Evolutionary conservation across 2,329 filamentous ascomycete genomes (phyloP).

Genomic region (Didymella lethalis): DNA sequence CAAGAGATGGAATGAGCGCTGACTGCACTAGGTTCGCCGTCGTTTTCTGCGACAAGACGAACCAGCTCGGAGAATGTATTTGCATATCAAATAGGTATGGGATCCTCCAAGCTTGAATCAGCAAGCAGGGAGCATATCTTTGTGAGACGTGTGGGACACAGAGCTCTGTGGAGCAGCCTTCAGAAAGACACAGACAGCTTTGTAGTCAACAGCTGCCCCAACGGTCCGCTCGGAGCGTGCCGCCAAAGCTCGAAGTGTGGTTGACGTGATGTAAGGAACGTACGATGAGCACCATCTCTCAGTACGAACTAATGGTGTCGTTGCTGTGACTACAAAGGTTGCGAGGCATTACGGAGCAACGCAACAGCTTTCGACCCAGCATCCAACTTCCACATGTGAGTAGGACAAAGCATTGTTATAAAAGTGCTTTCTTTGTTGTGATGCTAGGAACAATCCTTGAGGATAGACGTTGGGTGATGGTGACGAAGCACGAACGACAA

Average conservation of each 20-base stretch:
- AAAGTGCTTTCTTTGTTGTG: neutral
- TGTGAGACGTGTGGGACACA: neutral
- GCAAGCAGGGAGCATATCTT: neutral
- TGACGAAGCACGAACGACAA: neutral
- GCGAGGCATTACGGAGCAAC: neutral
- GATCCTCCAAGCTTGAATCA: neutral
- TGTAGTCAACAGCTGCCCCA: neutral
- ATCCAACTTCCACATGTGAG: neutral
- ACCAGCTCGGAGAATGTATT: constrained; percentile 35
- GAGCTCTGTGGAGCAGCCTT: neutral
- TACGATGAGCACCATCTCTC: neutral
- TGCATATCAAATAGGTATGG: constrained; percentile 21
- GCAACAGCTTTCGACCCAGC: neutral
- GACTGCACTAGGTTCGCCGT: constrained; percentile 34
- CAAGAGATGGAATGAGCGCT: constrained; percentile 37
- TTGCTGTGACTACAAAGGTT: neutral
- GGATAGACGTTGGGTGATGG: neutral
- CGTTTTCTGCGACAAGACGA: constrained; percentile 31
- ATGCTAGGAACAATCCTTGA: neutral
- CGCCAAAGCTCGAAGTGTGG: neutral
- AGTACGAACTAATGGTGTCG: neutral
- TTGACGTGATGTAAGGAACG: neutral
- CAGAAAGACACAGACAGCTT: neutral
- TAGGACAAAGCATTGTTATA: neutral
- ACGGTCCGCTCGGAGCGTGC: neutral